Evolutionary conservation across 345 rosid species (phyloP), one percentile per base, ranked within the genome.

Genomic region (Pugionium cornutum): DNA sequence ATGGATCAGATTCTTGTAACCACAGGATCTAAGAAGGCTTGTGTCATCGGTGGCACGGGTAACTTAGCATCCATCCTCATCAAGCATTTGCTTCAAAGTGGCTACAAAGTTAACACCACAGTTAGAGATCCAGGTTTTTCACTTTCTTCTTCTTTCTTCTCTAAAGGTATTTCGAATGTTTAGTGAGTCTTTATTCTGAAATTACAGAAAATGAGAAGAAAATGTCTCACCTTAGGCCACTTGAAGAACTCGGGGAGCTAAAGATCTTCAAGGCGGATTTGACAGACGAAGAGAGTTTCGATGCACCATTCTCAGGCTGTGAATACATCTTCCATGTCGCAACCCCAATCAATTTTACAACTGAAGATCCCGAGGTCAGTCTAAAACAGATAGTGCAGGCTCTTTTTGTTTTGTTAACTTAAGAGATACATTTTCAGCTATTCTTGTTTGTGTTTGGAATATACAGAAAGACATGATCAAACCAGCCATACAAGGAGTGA

Each of bases 251-350:
- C 41, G 96, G 97, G 1, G 86, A 89, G 32, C 78, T 89, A 9
- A 81, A 77, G 34, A 76, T 89, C 48, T 92, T 82, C 64, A 53
- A 54, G 44, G 97, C 94, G 9, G 96, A 92, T 73, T 75, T 92
- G 47, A 81, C 87, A 0, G 79, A 84, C 25, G 96, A 85, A 77
- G 89, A 58, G 11, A 77, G 90, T 67, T 89, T 88, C 0, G 74
- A 68, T 69, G 81, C 79, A 25, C 77, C 98, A 1, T 11, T 89
- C 28, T 74, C 78, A 0, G 89, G 89, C 3, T 89, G 86, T 61
- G 83, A 86, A 43, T 33, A 81, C n/a, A 82, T 92, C 57, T 92
- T 92, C 91, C 98, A 82, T 59, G 85, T 92, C 30, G 98, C 98
- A 4, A 89, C 97, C 4, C 98, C 97, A 0, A 87, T 89, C 64